phyloP scores from a whole-genome alignment of 371 early-diverging fungal species.

The Coemansia sp. region DNA sequence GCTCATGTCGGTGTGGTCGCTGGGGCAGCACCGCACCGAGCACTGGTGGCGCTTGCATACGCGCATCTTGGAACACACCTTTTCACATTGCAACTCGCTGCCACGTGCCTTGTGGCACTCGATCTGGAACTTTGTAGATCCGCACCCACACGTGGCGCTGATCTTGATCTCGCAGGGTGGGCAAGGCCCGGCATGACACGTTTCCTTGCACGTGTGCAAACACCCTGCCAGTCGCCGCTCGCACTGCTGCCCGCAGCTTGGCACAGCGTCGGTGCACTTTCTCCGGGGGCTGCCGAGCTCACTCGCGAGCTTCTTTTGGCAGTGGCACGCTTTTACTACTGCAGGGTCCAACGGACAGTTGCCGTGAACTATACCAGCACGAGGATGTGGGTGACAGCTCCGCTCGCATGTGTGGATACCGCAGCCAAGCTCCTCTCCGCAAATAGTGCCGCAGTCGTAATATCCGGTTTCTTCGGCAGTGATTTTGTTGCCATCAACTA shows the following conservation, averaged over 20 bases:
- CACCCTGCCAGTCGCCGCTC: constrained; percentile 62
- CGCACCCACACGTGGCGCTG: constrained; percentile 66
- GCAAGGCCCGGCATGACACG: constrained; percentile 78
- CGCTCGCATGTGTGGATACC: constrained; percentile 75
- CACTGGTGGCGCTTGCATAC: constrained; percentile 67
- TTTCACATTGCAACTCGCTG: constrained; percentile 61
- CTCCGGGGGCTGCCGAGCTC: constrained; percentile 54
- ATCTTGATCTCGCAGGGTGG: constrained; percentile 61
- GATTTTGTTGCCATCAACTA: background rate
- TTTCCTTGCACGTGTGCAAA: constrained; percentile 69
- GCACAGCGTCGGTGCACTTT: constrained; percentile 75
- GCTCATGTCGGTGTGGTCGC: constrained; percentile 20
- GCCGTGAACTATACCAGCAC: constrained; percentile 44
- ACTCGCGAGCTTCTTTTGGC: constrained; percentile 61
- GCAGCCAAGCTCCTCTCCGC: constrained; percentile 66
- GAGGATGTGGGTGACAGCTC: constrained; percentile 66
- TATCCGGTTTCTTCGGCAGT: constrained; percentile 50
- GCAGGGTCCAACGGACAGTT: constrained; percentile 74
- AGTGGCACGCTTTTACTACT: constrained; percentile 74
- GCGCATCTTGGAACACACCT: constrained; percentile 61
- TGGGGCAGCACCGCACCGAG: constrained; percentile 29
- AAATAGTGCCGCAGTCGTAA: constrained; percentile 64
- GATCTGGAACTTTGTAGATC: constrained; percentile 55
- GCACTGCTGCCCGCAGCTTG: constrained; percentile 72
- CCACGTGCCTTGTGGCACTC: constrained; percentile 54